Evolutionary conservation across 148 eudicot genomes (phyloP).

Genomic region (Beta vulgaris): DNA sequence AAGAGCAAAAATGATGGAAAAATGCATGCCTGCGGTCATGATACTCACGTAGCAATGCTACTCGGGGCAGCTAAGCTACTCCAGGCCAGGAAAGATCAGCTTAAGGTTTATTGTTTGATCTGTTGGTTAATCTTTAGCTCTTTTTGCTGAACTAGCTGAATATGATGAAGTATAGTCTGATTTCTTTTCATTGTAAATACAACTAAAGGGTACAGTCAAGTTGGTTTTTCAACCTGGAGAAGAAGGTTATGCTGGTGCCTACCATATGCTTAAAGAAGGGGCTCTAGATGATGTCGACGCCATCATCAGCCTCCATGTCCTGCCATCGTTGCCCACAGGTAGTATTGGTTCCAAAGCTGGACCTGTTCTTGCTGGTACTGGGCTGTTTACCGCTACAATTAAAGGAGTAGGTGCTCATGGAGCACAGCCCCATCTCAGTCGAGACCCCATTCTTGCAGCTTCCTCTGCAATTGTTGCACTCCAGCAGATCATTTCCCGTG

Average conservation of each 20-base stretch:
- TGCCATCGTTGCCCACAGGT: constrained; percentile 47
- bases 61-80: constrained; percentile 76
- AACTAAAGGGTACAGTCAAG: constrained; percentile 64
- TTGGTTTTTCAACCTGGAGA: constrained; percentile 82
- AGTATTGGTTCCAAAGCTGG: constrained; percentile 49
- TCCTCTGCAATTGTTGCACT: constrained; percentile 49
- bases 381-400: constrained; percentile 48
- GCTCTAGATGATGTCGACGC: constrained; percentile 52
- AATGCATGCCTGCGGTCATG: constrained; percentile 86
- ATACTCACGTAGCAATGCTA: constrained; percentile 68
- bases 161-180: background rate
- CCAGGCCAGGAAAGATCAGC: constrained; percentile 37
- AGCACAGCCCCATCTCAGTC: constrained; percentile 56
- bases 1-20: constrained; percentile 63
- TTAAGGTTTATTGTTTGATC: constrained; percentile 36
- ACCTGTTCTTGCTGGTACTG: constrained; percentile 59
- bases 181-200: background rate
- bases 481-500: constrained; percentile 69
- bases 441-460: constrained; percentile 60
- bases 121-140: background rate
- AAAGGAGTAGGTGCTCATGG: constrained; percentile 68
- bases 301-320: constrained; percentile 54
- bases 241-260: constrained; percentile 72
- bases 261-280: constrained; percentile 54
- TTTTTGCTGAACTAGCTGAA: background rate